phyloP scores from a whole-genome alignment of 495 filamentous ascomycete species.

The Penicillium alfredii region DNA sequence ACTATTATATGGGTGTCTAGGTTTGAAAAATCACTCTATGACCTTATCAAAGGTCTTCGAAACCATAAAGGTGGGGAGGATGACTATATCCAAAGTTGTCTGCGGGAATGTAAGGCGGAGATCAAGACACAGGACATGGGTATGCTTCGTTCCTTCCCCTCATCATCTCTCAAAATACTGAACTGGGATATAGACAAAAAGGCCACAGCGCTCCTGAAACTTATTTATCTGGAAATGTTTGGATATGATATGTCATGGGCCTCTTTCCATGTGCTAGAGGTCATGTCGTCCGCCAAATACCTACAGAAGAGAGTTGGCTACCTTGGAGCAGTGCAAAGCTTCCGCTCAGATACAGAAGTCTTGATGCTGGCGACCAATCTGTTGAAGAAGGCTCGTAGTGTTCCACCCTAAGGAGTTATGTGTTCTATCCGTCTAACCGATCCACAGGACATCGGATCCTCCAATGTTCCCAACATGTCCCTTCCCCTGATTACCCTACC shows the following conservation, averaged over 20 bases:
- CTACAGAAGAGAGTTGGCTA: slow-evolving; percentile 93
- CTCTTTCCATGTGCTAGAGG: slow-evolving; percentile 94
- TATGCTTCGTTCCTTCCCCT: slow-evolving; percentile 21
- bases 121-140: slow-evolving; percentile 89
- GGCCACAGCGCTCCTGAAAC: slow-evolving; percentile 87
- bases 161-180: slow-evolving; percentile 12
- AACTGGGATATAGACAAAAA: slow-evolving; percentile 67
- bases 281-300: slow-evolving; percentile 95
- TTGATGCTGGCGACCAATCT: slow-evolving; percentile 96
- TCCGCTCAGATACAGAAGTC: slow-evolving; percentile 90
- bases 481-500: slow-evolving; percentile 83
- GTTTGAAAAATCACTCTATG: slow-evolving; percentile 99
- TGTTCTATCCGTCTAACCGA: slow-evolving; percentile 7
- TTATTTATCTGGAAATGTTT: slow-evolving; percentile 97
- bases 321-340: slow-evolving; percentile 93
- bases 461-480: slow-evolving; percentile 66
- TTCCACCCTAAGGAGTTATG: background rate
- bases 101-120: slow-evolving; percentile 91
- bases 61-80: slow-evolving; percentile 91
- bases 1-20: slow-evolving; percentile 34
- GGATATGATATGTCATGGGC: slow-evolving; percentile 99
- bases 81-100: slow-evolving; percentile 82
- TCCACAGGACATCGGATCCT: slow-evolving; percentile 68
- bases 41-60: slow-evolving; percentile 92
- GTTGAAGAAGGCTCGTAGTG: slow-evolving; percentile 73